Percentiles rank a stretch among this genome's conserved stretches.
These are phyloP conservation scores for Chaetomiaceae sp. DNA, from an alignment of 2,329 filamentous ascomycete species.

Conservation along the genomic window DNA sequence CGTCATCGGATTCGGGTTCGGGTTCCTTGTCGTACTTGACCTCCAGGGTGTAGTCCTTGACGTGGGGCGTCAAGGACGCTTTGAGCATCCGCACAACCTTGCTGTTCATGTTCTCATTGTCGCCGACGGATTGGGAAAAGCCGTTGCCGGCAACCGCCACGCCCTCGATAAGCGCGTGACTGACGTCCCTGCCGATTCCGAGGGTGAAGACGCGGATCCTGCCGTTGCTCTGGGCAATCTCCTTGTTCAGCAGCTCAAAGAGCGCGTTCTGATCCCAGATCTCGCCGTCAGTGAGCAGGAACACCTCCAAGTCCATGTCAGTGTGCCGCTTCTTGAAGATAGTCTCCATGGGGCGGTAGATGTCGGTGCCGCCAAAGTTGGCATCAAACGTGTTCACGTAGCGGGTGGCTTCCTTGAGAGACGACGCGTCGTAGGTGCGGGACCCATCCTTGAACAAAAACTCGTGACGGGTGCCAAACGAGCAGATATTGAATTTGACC, in stretches of 20 bases:
- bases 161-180: slow-evolving; percentile 50
- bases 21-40: slow-evolving; percentile 47
- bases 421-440: slow-evolving; percentile 40
- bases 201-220: slow-evolving; percentile 50
- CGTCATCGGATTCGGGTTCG: slow-evolving; percentile 36
- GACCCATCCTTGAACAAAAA: slow-evolving; percentile 46
- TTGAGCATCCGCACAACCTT: slow-evolving; percentile 72
- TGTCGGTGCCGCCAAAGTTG: slow-evolving; percentile 51
- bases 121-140: slow-evolving; percentile 57
- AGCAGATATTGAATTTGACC: slow-evolving; percentile 65
- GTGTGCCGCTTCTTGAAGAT: slow-evolving; percentile 39
- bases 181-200: slow-evolving; percentile 48
- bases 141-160: slow-evolving; percentile 51
- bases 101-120: slow-evolving; percentile 60
- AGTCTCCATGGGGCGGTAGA: slow-evolving; percentile 41
- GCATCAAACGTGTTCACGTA: slow-evolving; percentile 41
- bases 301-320: slow-evolving; percentile 48
- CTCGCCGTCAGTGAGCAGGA: slow-evolving; percentile 54
- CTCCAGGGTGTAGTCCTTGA: slow-evolving; percentile 59
- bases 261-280: slow-evolving; percentile 44
- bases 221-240: slow-evolving; percentile 37
- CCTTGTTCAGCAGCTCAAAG: slow-evolving; percentile 41
- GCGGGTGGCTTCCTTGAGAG: slow-evolving; percentile 37
- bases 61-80: slow-evolving; percentile 61
- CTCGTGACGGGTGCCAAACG: slow-evolving; percentile 49